These are phyloP conservation scores for Coprinopsis strossmayeri DNA, from an alignment of 768 basidiomycete genomes.

Conservation along the genomic window DNA sequence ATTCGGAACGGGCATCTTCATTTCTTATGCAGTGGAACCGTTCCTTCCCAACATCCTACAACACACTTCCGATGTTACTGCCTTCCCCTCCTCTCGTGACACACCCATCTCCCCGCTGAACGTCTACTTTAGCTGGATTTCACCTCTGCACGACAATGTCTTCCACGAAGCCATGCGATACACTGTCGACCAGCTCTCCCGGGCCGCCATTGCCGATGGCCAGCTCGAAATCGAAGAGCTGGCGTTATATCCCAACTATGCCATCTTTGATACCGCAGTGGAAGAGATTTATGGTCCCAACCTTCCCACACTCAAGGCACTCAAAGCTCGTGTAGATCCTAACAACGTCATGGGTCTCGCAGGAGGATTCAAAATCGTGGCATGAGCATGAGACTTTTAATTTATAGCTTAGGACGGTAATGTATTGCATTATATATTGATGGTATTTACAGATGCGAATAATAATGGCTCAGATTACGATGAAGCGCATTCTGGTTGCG, in stretches of 20 bases:
- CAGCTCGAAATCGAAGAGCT: constrained; percentile 28
- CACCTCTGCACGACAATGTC: constrained; percentile 28
- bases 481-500: too few species aligned
- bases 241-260: constrained; percentile 60
- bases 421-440: too few species aligned
- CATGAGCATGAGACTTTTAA: too few species aligned
- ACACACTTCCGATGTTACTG: constrained; percentile 30
- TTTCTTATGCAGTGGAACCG: constrained; percentile 47
- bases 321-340: constrained; percentile 48
- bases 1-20: constrained; percentile 22
- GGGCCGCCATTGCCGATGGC: constrained; percentile 32
- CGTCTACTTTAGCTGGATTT: constrained; percentile 39
- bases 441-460: too few species aligned
- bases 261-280: constrained; percentile 43
- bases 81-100: constrained; percentile 40
- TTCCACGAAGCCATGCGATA: constrained; percentile 33
- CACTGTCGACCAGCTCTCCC: constrained; percentile 33
- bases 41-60: constrained; percentile 36
- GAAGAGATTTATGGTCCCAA: constrained; percentile 45
- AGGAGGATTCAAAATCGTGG: constrained; percentile 65
- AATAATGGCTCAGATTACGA: too few species aligned
- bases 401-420: too few species aligned
- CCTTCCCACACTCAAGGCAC: constrained; percentile 27
- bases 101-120: constrained; percentile 37
- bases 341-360: constrained; percentile 56